These are phyloP conservation scores for Exserohilum turcica DNA, from an alignment of 2,329 filamentous ascomycete species.

Conservation along the genomic window DNA sequence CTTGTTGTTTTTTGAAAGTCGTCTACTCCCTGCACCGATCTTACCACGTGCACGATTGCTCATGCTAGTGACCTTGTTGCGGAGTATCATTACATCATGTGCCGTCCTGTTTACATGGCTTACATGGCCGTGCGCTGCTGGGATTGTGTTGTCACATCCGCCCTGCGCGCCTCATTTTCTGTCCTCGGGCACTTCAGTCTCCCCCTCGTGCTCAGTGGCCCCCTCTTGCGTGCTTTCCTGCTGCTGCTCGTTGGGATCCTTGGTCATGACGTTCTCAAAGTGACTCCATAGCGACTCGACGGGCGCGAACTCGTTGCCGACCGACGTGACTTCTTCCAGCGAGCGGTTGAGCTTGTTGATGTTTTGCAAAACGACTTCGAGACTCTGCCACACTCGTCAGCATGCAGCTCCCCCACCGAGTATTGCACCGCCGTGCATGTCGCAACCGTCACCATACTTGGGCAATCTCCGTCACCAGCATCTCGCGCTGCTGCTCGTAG, in stretches of 20 bases:
- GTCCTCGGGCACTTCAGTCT: conserved; percentile 28
- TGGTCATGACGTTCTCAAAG: conserved; percentile 95
- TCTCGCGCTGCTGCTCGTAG: conserved; percentile 77
- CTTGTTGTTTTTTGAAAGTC: conserved; percentile 12
- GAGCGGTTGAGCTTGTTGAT: conserved; percentile 95
- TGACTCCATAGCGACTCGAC: conserved; percentile 97
- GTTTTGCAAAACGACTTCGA: conserved; percentile 92
- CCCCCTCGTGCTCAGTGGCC: conserved; percentile 29
- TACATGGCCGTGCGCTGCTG: conserved; percentile 2
- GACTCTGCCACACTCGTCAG: conserved; percentile 51
- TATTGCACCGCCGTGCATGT: conserved; percentile 5
- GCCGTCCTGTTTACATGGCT: not conserved
- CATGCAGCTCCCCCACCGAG: not conserved
- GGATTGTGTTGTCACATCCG: not conserved
- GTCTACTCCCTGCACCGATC: not conserved
- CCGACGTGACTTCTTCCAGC: conserved; percentile 87
- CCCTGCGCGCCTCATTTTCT: conserved; percentile 19
- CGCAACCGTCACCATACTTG: conserved; percentile 55
- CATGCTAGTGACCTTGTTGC: not conserved
- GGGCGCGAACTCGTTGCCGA: conserved; percentile 96
- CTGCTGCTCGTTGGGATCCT: conserved; percentile 57
- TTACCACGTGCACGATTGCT: not conserved
- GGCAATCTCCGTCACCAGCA: conserved; percentile 73
- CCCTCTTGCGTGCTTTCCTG: conserved; percentile 29
- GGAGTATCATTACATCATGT: conserved; percentile 20